Conservation (phyloP, 176 grass and related monocot species). For the Thalia dealbata region DNA sequence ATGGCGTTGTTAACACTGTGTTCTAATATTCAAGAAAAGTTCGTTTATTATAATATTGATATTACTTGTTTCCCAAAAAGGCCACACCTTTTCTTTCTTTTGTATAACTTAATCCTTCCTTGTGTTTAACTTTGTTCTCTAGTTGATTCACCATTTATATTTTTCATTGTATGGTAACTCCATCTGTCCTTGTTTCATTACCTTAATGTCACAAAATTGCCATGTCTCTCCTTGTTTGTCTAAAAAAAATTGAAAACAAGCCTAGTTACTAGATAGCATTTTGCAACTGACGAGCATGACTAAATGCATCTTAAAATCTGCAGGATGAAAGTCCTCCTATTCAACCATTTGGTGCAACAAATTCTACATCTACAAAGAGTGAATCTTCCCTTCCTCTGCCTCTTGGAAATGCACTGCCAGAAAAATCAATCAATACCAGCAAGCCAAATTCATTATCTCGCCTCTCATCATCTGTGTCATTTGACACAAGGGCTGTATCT, state of each 20-base stretch:
- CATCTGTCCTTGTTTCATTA: neutral
- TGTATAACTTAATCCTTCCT: neutral
- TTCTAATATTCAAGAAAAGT: neutral
- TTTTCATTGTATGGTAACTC: neutral
- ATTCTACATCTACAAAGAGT: constrained; percentile 49
- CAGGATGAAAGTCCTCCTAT: constrained; percentile 44
- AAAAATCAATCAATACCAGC: constrained; percentile 37
- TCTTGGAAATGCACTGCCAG: constrained; percentile 35
- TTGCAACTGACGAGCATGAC: neutral
- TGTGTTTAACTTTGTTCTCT: neutral
- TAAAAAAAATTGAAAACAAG: too few relatives aligned
- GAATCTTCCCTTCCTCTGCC: constrained; percentile 33
- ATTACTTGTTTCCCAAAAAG: neutral
- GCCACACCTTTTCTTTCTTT: neutral
- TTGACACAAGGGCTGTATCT: constrained; percentile 34
- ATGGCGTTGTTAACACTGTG: neutral
- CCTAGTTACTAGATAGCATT: neutral
- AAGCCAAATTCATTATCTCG: constrained; percentile 39
- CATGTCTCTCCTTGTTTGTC: too few relatives aligned
- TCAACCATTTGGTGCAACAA: constrained; percentile 22
- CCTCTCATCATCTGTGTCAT: constrained; percentile 51
- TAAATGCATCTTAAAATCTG: constrained; percentile 11
- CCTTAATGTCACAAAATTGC: neutral
- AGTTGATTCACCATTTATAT: neutral
- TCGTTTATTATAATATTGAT: neutral